Conservation (phyloP, 164 flowering plant species). For the Aristolochia fimbriata region DNA sequence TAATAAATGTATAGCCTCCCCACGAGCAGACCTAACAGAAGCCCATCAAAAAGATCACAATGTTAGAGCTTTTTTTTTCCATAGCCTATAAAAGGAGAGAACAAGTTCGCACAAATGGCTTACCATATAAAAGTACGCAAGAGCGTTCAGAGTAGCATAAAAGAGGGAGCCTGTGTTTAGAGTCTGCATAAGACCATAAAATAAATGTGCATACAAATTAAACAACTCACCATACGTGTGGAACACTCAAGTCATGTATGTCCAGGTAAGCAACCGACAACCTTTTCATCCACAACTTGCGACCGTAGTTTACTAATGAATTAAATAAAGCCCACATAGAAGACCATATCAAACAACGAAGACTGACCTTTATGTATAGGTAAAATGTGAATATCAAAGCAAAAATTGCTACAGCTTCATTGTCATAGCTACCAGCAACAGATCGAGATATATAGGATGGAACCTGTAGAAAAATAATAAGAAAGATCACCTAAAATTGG, state of each 20-base stretch:
- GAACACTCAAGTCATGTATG: background rate
- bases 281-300: background rate
- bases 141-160: conserved; percentile 88
- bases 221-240: conserved; percentile 4
- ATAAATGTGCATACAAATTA: too few relatives aligned
- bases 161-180: conserved; percentile 96
- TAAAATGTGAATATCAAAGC: conserved; percentile 95
- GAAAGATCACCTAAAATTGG: background rate
- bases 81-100: too few relatives aligned
- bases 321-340: background rate
- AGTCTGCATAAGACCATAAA: conserved; percentile 48
- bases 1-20: conserved; percentile 99
- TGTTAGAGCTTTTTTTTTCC: too few relatives aligned
- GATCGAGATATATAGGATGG: conserved; percentile 98
- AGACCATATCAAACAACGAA: background rate
- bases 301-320: too few relatives aligned
- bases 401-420: conserved; percentile 99
- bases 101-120: conserved; percentile 4
- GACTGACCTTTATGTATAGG: conserved; percentile 82
- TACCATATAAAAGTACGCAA: conserved; percentile 97
- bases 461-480: conserved; percentile 43
- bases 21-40: conserved; percentile 87
- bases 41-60: conserved; percentile 1
- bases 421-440: conserved; percentile 99
- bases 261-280: background rate